Conservation (phyloP, 495 filamentous ascomycete genomes). For the Thozetella sp. region DNA sequence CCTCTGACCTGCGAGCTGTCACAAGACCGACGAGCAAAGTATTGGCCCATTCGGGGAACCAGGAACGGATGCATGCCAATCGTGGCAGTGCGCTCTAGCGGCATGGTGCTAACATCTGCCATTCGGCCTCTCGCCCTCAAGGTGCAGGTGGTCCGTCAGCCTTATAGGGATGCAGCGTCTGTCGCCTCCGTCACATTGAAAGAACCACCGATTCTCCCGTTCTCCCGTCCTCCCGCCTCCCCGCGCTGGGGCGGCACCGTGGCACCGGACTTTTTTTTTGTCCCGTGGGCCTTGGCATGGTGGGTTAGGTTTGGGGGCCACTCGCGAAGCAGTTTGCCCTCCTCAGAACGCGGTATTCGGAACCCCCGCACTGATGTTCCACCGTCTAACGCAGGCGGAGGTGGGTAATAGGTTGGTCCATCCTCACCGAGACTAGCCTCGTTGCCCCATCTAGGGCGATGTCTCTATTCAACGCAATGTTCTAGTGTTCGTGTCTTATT, state of each 20-base stretch:
- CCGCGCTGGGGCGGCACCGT: background rate
- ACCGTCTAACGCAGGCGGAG: too few relatives aligned
- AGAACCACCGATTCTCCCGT: background rate
- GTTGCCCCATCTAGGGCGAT: too few relatives aligned
- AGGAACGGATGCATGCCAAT: constrained; percentile 19
- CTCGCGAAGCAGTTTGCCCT: background rate
- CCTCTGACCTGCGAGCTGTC: too few relatives aligned
- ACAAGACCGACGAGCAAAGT: background rate
- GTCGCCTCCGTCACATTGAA: background rate
- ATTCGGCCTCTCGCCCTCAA: constrained; percentile 1
- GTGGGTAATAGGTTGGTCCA: too few relatives aligned
- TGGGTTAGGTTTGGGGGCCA: too few relatives aligned
- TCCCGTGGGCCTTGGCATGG: background rate
- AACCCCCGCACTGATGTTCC: too few relatives aligned
- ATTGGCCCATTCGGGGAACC: background rate
- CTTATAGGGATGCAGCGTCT: constrained; percentile 10
- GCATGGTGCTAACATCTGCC: constrained; percentile 6
- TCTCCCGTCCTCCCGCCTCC: background rate
- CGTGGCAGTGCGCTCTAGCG: constrained; percentile 29
- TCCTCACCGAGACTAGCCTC: too few relatives aligned
- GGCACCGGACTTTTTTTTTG: too few relatives aligned
- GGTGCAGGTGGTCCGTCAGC: constrained; percentile 11
- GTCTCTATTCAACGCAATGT: too few relatives aligned
- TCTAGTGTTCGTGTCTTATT: too few relatives aligned
- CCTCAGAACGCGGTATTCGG: too few relatives aligned